A percentile compares a stretch with the other conserved stretches of the same genome.
Evolutionary conservation across 805 yeast genomes (phyloP).

Genomic region (Peterozyma toletana): DNA sequence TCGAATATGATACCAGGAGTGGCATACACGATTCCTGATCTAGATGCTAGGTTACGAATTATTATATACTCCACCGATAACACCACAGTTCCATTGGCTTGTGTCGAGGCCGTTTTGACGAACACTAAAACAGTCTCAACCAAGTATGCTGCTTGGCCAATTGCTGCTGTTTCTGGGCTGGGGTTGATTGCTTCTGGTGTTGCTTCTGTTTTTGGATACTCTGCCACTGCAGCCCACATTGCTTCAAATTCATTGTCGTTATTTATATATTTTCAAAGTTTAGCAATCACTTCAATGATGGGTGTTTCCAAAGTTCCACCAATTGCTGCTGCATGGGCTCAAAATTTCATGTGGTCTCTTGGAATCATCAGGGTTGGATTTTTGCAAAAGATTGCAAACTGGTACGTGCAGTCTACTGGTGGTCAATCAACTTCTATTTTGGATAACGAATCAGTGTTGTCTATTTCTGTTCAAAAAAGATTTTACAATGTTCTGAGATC

Average conservation of each 20-base stretch:
- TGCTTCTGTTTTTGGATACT: slow-evolving; percentile 80
- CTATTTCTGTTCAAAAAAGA: slow-evolving; percentile 79
- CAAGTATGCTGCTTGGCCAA: slow-evolving; percentile 89
- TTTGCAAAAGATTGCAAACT: slow-evolving; percentile 77
- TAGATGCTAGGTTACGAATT: slow-evolving; percentile 87
- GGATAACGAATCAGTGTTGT: slow-evolving; percentile 52
- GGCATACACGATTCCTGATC: slow-evolving; percentile 87
- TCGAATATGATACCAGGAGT: slow-evolving; percentile 62
- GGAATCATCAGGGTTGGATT: slow-evolving; percentile 75
- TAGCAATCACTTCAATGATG: slow-evolving; percentile 92
- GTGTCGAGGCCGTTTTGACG: slow-evolving; percentile 80
- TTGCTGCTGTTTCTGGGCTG: slow-evolving; percentile 83
- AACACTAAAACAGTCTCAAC: slow-evolving; percentile 95
- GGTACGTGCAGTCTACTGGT: slow-evolving; percentile 96
- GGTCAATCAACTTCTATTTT: slow-evolving; percentile 78
- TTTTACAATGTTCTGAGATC: slow-evolving; percentile 9
- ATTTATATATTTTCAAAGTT: slow-evolving; percentile 87
- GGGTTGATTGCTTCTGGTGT: slow-evolving; percentile 87
- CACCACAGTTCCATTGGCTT: slow-evolving; percentile 57
- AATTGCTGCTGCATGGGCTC: slow-evolving; percentile 96
- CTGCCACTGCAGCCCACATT: slow-evolving; percentile 91
- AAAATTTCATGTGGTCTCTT: slow-evolving; percentile 93
- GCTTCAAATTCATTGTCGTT: slow-evolving; percentile 93
- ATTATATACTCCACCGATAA: slow-evolving; percentile 47
- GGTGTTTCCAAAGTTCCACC: slow-evolving; percentile 92